These are phyloP conservation scores for Exophiala spinifera DNA, from an alignment of 2,329 filamentous ascomycete genomes.

Conservation along the genomic window DNA sequence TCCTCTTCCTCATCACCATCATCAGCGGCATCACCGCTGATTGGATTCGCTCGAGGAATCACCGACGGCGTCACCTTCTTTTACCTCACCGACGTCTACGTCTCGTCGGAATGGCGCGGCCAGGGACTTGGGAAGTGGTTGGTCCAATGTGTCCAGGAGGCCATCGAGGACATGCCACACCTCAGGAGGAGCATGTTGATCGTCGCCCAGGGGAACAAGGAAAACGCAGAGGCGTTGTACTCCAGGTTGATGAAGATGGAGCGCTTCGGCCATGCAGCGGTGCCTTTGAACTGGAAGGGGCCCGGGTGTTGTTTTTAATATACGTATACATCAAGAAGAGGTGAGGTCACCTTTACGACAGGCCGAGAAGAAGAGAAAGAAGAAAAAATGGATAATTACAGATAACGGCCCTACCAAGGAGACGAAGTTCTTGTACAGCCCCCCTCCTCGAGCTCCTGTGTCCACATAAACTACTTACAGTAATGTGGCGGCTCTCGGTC, in stretches of 20 bases:
- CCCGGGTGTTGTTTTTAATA: constrained; percentile 7
- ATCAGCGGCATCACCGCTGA: constrained; percentile 30
- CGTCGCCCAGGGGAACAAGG: constrained; percentile 36
- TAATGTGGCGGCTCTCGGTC: too few species aligned
- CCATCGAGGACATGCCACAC: constrained; percentile 55
- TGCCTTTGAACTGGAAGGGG: constrained; percentile 10
- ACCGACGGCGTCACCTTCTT: constrained; percentile 68
- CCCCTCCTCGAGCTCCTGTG: too few species aligned
- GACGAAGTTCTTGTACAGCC: too few species aligned
- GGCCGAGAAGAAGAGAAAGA: too few species aligned
- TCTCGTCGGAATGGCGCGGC: constrained; percentile 58
- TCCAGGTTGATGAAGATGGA: constrained; percentile 28
- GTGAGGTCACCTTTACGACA: too few species aligned
- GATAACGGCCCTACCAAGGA: too few species aligned
- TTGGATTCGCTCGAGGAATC: constrained; percentile 62
- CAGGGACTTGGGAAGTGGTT: constrained; percentile 65
- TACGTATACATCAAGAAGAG: too few species aligned
- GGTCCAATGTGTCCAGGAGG: constrained; percentile 58
- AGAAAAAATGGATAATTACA: too few species aligned
- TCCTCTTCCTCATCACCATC: too few species aligned
- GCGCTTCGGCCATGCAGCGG: constrained; percentile 6
- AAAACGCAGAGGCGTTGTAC: constrained; percentile 27
- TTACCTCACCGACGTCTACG: constrained; percentile 68
- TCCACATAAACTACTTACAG: too few species aligned
- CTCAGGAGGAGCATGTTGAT: constrained; percentile 60